A percentile compares a stretch with the other conserved stretches of the same genome.
Conservation (phyloP, 2,329 filamentous ascomycete species). For the Tolypocladium ovalisporum region DNA sequence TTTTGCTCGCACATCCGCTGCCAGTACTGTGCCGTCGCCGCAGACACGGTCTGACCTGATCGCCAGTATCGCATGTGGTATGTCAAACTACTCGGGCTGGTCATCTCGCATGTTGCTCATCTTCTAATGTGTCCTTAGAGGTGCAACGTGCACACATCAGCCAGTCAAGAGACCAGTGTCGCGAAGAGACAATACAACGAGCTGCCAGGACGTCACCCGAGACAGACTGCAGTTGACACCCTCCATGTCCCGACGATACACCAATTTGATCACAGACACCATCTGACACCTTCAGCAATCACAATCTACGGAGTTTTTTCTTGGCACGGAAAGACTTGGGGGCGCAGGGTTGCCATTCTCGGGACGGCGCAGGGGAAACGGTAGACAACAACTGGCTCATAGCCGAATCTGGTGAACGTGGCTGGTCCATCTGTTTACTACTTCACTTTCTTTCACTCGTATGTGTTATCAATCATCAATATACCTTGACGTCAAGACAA, state of each 20-base stretch:
- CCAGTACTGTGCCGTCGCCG: not conserved
- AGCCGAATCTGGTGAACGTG: not conserved
- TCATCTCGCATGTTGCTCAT: not conserved
- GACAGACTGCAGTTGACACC: not conserved
- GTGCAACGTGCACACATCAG: not conserved
- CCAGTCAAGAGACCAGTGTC: not conserved
- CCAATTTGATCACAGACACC: not conserved
- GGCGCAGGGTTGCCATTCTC: not conserved
- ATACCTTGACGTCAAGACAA: not conserved
- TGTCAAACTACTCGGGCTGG: not conserved
- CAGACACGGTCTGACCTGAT: not conserved
- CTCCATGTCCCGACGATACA: not conserved
- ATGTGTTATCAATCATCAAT: not conserved
- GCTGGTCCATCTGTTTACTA: not conserved
- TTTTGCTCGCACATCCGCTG: conserved; percentile 2
- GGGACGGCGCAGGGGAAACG: not conserved
- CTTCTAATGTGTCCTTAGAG: not conserved
- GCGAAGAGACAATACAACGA: not conserved
- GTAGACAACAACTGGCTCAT: not conserved
- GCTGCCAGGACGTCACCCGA: not conserved
- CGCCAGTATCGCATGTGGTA: not conserved
- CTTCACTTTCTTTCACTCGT: not conserved
- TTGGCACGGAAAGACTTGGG: not conserved
- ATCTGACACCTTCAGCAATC: not conserved
- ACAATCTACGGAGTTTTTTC: not conserved